These are phyloP conservation scores for Dactylellina cionopaga DNA, from an alignment of 2,329 filamentous ascomycete genomes.

Conservation along the genomic window DNA sequence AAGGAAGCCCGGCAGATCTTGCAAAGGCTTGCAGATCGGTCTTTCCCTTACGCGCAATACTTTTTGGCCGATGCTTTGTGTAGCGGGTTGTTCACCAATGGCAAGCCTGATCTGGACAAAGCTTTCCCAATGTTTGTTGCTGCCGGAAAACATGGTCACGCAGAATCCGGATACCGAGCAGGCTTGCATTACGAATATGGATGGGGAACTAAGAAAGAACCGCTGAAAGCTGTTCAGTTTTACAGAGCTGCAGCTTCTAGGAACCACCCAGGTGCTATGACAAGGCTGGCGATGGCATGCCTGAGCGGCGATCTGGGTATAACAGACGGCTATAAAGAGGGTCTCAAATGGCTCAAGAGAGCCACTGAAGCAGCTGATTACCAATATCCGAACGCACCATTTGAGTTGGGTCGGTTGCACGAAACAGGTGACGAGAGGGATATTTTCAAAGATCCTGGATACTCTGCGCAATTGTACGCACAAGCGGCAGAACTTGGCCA, in stretches of 20 bases:
- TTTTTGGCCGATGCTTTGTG: constrained; percentile 95
- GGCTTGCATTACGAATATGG: constrained; percentile 97
- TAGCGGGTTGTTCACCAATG: constrained; percentile 93
- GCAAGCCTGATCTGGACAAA: constrained; percentile 87
- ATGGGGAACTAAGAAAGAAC: constrained; percentile 92
- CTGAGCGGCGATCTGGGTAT: constrained; percentile 86
- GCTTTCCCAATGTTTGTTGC: constrained; percentile 93
- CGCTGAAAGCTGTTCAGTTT: constrained; percentile 91
- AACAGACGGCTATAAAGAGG: constrained; percentile 85
- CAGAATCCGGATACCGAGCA: constrained; percentile 92
- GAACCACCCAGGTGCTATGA: constrained; percentile 93
- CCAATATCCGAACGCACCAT: constrained; percentile 93
- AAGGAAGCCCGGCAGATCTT: constrained; percentile 90
- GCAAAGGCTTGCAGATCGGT: constrained; percentile 82
- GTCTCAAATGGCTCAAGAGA: constrained; percentile 94
- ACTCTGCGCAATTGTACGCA: constrained; percentile 92
- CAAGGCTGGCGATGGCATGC: constrained; percentile 88
- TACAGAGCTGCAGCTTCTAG: constrained; percentile 90
- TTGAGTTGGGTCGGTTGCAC: constrained; percentile 87
- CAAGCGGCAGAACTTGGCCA: constrained; percentile 93
- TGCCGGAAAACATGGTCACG: constrained; percentile 95
- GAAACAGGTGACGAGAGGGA: constrained; percentile 94
- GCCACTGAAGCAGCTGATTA: constrained; percentile 87
- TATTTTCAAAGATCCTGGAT: constrained; percentile 87
- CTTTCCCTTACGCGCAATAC: constrained; percentile 97